Base-by-base conservation (phyloP, 2,329 filamentous ascomycete genomes). In the Claviceps sp. region DNA sequence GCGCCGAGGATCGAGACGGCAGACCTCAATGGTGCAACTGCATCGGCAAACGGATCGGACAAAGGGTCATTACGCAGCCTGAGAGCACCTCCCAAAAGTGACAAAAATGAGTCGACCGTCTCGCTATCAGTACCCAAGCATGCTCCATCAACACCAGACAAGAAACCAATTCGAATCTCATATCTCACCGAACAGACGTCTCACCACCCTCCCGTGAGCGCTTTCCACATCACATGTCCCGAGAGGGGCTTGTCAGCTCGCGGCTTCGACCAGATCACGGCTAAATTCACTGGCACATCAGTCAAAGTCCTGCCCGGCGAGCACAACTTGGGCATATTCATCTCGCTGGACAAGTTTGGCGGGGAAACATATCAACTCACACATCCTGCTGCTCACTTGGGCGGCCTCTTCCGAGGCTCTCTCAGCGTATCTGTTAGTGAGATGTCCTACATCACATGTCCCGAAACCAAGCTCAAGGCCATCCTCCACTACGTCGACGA, bases 141-240 rank as follows among this genome's bases (percentile, higher is more conserved):
- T 55, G 64, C 61, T 40, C 66, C 70, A n/a, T 51, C 53, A 26
- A 57, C 68, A 46, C 58, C 69, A 13, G 73, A 73, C 50, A 69
- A 68, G 55, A 77, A 75, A 30, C 61, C 62, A n/a, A 78, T 95
- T 59, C 87, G 85, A 59, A 81, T 98, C 60, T 95, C 89, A 10
- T 98, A 95, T 66, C 76, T 98, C 55, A 97, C 93, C 26, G 93
- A 98, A 70, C 93, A 98, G 71, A 98, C 93, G 8, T 96, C 89
- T 7, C 93, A 98, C 63, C 93, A 98, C 69, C 93, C 93, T 38
- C 93, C 93, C 10, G 91, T 98, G 58, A 97, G 91, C 59, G 93
- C 93, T 14, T 98, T 95, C 69, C 91, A 87, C 67, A 84, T 96
- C 57, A 85, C 89, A 63, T 98, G 93, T 64, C 89, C 90, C 0